Evolutionary conservation across 106 monocot genomes (phyloP), one percentile per base, ranked within the genome.

Genomic region (Platanthera guangdongensis): DNA sequence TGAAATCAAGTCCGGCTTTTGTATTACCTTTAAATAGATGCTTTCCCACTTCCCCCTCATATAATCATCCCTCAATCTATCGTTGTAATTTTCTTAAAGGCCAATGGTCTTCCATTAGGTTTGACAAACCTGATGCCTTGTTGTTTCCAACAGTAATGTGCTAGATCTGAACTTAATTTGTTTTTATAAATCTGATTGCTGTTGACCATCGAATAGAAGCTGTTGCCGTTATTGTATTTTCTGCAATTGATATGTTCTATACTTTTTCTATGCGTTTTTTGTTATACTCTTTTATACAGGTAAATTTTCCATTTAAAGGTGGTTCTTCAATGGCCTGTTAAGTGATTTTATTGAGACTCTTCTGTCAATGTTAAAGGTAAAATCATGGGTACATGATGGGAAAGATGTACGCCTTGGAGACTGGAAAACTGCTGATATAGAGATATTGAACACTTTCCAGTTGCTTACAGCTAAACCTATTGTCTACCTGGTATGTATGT

Each of bases 331-430:
- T 71, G 15, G 1, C 14, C 5, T 71, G 6, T 51, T 9, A 72
- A 50, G 5, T 49, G 51, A 72, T 19, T 19, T 39, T 18, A 13
- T 18, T 72, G 18, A 72, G 19, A 51, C 21, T 51, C 9, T 54
- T 49, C 55, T 69, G 4, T 80, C 47, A 28, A 28, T 82, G 28
- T 51, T 76, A 9, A 76, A 96, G 95, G 76, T 93, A 57, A 93
- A 87, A 84, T 83, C 87, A 64, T 90, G 87, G 87, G 47, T 99
- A 50, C 21, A 79, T 21, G 97, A 89, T 67, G 97, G 97, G 55
- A 99, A 99, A 84, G 97, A 99, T 89, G 88, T 94, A 8, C 93
- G 97, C 14, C 74, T 94, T 48, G 97, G 97, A 59, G 97, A 99
- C 15, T 99, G 97, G 97, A 99, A 99, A 83, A 82, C 94, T 84